Percentiles rank a stretch among this genome's conserved stretches.
Evolutionary conservation across 1,284 basidiomycete species (phyloP).

Genomic region (Volvariella surrecta): DNA sequence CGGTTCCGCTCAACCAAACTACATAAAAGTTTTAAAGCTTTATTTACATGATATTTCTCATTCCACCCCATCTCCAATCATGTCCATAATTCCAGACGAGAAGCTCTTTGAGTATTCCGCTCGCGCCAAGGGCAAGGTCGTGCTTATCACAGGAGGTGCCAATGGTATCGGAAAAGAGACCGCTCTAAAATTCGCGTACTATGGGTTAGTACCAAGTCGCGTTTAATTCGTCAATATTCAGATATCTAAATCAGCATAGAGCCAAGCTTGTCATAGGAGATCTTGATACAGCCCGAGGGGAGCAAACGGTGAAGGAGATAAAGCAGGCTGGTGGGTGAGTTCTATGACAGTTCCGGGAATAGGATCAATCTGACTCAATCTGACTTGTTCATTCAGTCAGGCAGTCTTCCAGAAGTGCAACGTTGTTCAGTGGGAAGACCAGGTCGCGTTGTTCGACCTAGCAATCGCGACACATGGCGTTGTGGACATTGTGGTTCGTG

Average conservation of each 20-base stretch:
- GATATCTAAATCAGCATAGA: constrained; percentile 18
- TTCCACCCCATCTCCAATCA: constrained; percentile 10
- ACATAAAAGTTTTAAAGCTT: neutral
- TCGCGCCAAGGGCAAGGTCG: constrained; percentile 39
- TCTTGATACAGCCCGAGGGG: constrained; percentile 29
- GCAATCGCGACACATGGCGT: constrained; percentile 35
- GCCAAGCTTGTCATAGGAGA: constrained; percentile 53
- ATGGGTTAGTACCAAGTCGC: constrained; percentile 29
- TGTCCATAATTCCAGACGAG: constrained; percentile 36
- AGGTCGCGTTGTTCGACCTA: constrained; percentile 42
- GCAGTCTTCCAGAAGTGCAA: constrained; percentile 38
- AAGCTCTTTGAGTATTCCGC: constrained; percentile 32
- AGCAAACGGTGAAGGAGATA: constrained; percentile 34
- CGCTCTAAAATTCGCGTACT: constrained; percentile 33
- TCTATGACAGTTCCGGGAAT: neutral
- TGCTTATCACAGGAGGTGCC: constrained; percentile 49
- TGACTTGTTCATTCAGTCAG: constrained; percentile 21
- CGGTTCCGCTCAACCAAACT: neutral
- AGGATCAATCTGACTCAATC: too few relatives aligned
- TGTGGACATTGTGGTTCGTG: constrained; percentile 43
- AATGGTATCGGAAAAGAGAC: constrained; percentile 48
- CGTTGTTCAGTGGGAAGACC: constrained; percentile 48
- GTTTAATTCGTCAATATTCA: neutral
- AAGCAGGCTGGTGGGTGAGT: constrained; percentile 36
- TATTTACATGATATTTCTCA: neutral